Evolutionary conservation across 352 stramenopile species (phyloP).

Genomic region (Phytophthora sansomeana): DNA sequence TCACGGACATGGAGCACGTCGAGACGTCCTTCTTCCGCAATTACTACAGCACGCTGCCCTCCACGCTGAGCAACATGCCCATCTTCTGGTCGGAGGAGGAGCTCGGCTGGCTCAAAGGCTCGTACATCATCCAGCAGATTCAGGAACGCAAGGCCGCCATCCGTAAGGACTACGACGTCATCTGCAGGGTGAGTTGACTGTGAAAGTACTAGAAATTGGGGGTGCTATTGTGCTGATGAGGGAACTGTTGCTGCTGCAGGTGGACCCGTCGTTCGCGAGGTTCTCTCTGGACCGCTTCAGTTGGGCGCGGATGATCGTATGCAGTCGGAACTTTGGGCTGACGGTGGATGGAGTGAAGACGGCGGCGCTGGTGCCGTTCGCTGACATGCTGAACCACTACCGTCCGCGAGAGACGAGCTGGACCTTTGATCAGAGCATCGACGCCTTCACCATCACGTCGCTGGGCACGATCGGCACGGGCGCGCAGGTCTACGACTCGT

Average conservation of each 20-base stretch:
- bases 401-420: constrained; percentile 97
- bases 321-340: constrained; percentile 98
- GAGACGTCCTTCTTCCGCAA: constrained; percentile 89
- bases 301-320: constrained; percentile 99
- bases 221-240: too few relatives aligned
- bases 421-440: constrained; percentile 88
- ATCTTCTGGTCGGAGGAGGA: constrained; percentile 99
- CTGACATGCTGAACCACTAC: constrained; percentile 99
- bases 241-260: too few relatives aligned
- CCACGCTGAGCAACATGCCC: constrained; percentile 97
- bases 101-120: constrained; percentile 92
- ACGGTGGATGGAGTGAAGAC: constrained; percentile 98
- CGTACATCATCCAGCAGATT: constrained; percentile 95
- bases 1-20: constrained; percentile 95
- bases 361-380: constrained; percentile 97
- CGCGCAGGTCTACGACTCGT: constrained; percentile 99
- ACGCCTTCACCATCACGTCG: constrained; percentile 91
- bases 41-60: constrained; percentile 98
- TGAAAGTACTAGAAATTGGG: too few relatives aligned
- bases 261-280: constrained; percentile 92
- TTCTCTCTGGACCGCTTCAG: constrained; percentile 98
- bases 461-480: constrained; percentile 79
- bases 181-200: constrained; percentile 71
- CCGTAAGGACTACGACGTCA: constrained; percentile 96
- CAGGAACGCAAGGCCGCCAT: constrained; percentile 96